Evolutionary conservation across 768 basidiomycete genomes (phyloP).

Genomic region (Suillus brevipes): DNA sequence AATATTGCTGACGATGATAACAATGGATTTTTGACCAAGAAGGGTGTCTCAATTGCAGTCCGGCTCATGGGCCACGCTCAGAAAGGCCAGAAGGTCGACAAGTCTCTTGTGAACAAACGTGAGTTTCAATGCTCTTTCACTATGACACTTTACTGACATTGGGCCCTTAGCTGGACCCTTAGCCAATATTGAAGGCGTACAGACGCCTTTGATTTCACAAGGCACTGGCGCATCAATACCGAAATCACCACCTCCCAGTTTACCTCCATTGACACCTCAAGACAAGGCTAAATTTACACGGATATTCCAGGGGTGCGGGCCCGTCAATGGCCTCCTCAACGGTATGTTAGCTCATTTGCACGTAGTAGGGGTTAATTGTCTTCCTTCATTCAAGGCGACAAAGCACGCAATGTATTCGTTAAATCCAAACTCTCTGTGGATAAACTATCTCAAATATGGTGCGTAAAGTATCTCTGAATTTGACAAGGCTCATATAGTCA

Average conservation of each 20-base stretch:
- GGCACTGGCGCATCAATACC: conserved; percentile 55
- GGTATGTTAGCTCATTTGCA: conserved; percentile 46
- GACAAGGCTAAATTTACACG: conserved; percentile 84
- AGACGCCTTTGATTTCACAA: conserved; percentile 51
- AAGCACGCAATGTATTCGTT: conserved; percentile 87
- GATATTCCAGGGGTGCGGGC: conserved; percentile 73
- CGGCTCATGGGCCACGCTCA: conserved; percentile 93
- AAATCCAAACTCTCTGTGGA: conserved; percentile 88
- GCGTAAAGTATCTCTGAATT: conserved; percentile 22
- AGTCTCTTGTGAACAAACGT: conserved; percentile 72
- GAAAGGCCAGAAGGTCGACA: conserved; percentile 69
- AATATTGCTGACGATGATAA: conserved; percentile 89
- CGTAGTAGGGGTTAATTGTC: conserved; percentile 6
- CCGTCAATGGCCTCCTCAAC: conserved; percentile 72
- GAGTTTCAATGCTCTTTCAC: conserved; percentile 31
- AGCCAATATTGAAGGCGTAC: conserved; percentile 74
- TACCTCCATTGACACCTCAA: conserved; percentile 73
- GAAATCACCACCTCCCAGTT: conserved; percentile 54
- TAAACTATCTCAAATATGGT: conserved; percentile 93
- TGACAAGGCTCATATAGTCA: neutral
- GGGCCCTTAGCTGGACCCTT: conserved; percentile 71
- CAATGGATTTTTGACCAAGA: conserved; percentile 87
- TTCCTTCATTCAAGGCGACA: conserved; percentile 56
- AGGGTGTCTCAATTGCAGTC: conserved; percentile 85
- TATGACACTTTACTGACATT: conserved; percentile 15